Conservation (phyloP, 192 early-diverging fungal species). For the Coemansia sp. region DNA sequence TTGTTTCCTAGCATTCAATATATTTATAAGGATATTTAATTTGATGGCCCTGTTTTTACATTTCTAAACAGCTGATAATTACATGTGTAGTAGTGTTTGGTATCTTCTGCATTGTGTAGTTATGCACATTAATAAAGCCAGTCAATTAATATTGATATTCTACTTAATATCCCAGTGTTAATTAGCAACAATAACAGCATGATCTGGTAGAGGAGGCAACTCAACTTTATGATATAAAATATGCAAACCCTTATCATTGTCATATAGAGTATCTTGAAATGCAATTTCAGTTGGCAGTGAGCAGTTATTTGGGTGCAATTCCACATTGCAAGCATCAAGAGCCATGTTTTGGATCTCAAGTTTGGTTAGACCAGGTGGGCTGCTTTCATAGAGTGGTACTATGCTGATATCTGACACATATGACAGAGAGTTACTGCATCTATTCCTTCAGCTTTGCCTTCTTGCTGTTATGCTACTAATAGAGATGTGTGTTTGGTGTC, state of each 20-base stretch:
- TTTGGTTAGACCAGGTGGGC: background rate
- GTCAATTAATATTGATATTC: no score
- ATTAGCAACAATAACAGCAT: background rate
- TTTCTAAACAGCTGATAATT: no score
- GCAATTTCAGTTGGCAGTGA: background rate
- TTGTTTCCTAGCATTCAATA: no score
- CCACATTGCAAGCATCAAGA: background rate
- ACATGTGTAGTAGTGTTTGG: no score
- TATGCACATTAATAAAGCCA: no score
- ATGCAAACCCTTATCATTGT: no score
- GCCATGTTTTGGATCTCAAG: background rate
- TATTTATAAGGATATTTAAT: no score
- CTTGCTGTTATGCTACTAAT: background rate
- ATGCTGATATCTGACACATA: background rate
- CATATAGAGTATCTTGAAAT: background rate
- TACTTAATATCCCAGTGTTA: no score
- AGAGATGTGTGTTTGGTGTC: conserved; percentile 7
- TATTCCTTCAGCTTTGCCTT: background rate
- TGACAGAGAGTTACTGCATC: background rate
- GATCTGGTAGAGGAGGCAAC: background rate
- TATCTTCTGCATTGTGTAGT: no score
- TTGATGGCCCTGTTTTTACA: no score
- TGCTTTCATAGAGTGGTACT: background rate
- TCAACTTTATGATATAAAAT: background rate
- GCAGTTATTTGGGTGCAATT: background rate